Conservation (phyloP, 2,329 filamentous ascomycete genomes). For the Ophiognomonia clavigignenti-juglandacearum region DNA sequence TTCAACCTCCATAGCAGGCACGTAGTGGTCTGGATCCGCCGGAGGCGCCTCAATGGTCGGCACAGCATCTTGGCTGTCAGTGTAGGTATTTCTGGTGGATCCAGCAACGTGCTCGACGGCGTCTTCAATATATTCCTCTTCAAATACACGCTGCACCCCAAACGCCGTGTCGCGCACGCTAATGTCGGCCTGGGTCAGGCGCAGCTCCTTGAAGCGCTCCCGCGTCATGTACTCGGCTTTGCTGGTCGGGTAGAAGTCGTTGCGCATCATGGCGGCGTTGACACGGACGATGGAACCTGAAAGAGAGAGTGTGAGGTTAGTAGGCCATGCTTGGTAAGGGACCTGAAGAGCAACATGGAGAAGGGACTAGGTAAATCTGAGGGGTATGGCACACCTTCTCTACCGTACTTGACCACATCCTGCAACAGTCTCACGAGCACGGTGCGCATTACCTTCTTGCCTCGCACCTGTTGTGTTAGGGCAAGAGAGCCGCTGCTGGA, state of each 20-base stretch:
- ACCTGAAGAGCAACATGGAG: too few species aligned
- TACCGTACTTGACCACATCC: slow-evolving; percentile 35
- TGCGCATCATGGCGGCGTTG: slow-evolving; percentile 32
- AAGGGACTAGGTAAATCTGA: too few species aligned
- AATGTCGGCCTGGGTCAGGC: slow-evolving; percentile 23
- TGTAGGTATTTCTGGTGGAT: too few species aligned
- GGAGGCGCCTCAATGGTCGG: slow-evolving; percentile 1
- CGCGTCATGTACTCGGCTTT: slow-evolving; percentile 33
- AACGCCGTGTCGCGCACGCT: slow-evolving; percentile 27
- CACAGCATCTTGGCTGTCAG: background rate
- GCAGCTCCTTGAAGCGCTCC: slow-evolving; percentile 25
- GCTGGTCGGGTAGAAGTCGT: slow-evolving; percentile 28
- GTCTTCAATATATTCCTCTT: slow-evolving; percentile 5
- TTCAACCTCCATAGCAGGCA: slow-evolving; percentile 11
- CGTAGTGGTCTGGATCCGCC: too few species aligned
- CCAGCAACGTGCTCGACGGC: slow-evolving; percentile 13
- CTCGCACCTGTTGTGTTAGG: slow-evolving; percentile 30
- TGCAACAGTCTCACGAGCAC: slow-evolving; percentile 39
- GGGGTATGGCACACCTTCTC: slow-evolving; percentile 27
- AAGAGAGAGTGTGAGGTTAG: background rate
- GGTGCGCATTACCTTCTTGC: slow-evolving; percentile 32
- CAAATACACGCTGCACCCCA: slow-evolving; percentile 9
- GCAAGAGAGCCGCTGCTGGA: slow-evolving; percentile 17
- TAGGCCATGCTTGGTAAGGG: background rate
- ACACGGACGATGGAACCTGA: slow-evolving; percentile 28